Evolutionary conservation across 2,329 filamentous ascomycete species (phyloP), one percentile per base, ranked within the genome.

Genomic region (Exophiala alcalophila): DNA sequence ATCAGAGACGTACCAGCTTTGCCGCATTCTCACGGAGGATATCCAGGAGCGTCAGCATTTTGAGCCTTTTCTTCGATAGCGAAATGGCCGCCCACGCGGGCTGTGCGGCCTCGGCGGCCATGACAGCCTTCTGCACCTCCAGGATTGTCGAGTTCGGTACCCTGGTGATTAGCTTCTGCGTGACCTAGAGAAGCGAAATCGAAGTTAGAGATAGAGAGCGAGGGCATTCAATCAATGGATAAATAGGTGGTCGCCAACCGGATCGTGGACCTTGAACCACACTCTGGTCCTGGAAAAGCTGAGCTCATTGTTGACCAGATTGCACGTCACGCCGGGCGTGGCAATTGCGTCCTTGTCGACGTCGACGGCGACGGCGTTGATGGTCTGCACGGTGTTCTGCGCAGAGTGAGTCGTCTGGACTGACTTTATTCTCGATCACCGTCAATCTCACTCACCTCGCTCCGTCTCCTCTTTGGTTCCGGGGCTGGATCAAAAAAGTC

Each of bases 211-310:
- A n/a, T n/a, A n/a, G n/a, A n/a, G n/a, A n/a, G n/a, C n/a, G n/a
- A n/a, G n/a, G n/a, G n/a, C n/a, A n/a, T n/a, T n/a, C n/a, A n/a
- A n/a, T n/a, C n/a, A n/a, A n/a, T n/a, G n/a, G n/a, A n/a, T n/a
- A 25, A 25, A 25, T 7, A 25, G n/a, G 23, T 25, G 7, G 23
- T 7, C n/a, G 7, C 7, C n/a, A 7, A 25, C 56, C n/a, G 57
- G 57, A 46, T 59, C 52, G 10, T 55, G 23, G 4, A 58, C 54
- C 32, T 49, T 56, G 0, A 46, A 53, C 57, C 56, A 59, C 12
- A 40, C 46, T 27, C 52, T 49, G 4, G 57, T 51, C 21, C 31
- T 28, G 12, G 43, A 46, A 8, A 27, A 10, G 29, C 29, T 37
- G 15, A 40, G 33, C 34, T 52, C 40, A 33, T 59, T 59, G 32